A percentile compares a stretch with the other conserved stretches of the same genome.
Evolutionary conservation across 225 moss, liverwort and hornwort species (phyloP).

Genomic region (Ulota crispa): DNA sequence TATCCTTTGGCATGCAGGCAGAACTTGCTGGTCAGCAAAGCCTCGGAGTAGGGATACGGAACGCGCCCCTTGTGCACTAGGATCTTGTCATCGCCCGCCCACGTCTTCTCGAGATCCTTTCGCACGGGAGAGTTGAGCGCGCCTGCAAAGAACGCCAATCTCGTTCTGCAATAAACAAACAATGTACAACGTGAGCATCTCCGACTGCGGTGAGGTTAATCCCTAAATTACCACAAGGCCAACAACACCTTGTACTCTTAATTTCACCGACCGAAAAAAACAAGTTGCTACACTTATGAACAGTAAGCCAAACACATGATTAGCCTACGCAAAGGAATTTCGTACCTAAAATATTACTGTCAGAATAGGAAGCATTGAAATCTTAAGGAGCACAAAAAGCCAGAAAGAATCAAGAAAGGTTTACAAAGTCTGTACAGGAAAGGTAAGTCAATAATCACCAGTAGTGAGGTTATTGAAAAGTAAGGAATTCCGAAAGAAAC

Average conservation of each 20-base stretch:
- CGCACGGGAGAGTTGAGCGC: conserved; percentile 65
- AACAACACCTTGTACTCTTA: background rate
- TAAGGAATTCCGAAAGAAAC: background rate
- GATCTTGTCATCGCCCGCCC: conserved; percentile 57
- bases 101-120: conserved; percentile 33
- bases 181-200: background rate
- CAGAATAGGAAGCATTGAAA: background rate
- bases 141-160: conserved; percentile 72
- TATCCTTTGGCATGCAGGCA: conserved; percentile 77
- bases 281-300: background rate
- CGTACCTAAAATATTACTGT: background rate
- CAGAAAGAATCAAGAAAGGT: background rate
- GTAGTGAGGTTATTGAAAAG: background rate
- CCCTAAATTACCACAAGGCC: background rate
- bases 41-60: conserved; percentile 54
- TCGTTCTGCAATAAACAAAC: conserved; percentile 33
- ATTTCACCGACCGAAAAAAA: background rate
- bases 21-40: conserved; percentile 64
- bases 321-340: background rate
- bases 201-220: background rate
- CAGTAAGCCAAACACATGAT: background rate
- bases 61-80: conserved; percentile 46
- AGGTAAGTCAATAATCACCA: background rate
- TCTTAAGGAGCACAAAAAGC: background rate
- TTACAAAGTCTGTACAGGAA: background rate